phyloP scores from a whole-genome alignment of 768 basidiomycete species.

The Zangia roseola region DNA sequence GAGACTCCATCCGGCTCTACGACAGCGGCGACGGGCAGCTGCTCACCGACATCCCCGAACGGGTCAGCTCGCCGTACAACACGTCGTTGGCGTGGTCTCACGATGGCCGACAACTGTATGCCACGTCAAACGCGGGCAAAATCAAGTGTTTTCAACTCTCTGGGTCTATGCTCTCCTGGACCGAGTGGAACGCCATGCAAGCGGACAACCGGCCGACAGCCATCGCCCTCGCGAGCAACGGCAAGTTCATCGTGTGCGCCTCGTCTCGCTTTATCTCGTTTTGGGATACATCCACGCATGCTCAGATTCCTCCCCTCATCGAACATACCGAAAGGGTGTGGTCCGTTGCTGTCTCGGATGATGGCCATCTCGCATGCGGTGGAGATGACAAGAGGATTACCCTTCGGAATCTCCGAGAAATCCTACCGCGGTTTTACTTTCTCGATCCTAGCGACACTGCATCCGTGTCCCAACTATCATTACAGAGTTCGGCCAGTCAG shows the following conservation, averaged over 20 bases:
- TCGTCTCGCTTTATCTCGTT: conserved; percentile 1
- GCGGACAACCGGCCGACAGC: neutral
- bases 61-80: conserved; percentile 7
- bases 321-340: neutral
- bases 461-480: neutral
- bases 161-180: conserved; percentile 1
- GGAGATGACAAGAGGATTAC: conserved; percentile 5
- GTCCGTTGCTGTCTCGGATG: conserved; percentile 3
- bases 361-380: neutral
- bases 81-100: conserved; percentile 1
- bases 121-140: conserved; percentile 2
- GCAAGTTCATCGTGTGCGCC: neutral
- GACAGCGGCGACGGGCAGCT: conserved; percentile 1
- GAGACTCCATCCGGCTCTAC: conserved; percentile 2
- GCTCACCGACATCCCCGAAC: conserved; percentile 4
- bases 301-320: neutral
- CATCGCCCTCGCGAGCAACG: conserved; percentile 2
- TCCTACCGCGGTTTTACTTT: conserved; percentile 1
- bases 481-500: neutral
- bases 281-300: conserved; percentile 6
- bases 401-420: neutral
- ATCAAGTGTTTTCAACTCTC: conserved; percentile 8
- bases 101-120: conserved; percentile 1
- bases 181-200: neutral
- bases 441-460: neutral